A percentile compares a stretch with the other conserved stretches of the same genome.
Evolutionary conservation across 2,329 filamentous ascomycete genomes (phyloP).

Genomic region (Plectosphaerella sp.): DNA sequence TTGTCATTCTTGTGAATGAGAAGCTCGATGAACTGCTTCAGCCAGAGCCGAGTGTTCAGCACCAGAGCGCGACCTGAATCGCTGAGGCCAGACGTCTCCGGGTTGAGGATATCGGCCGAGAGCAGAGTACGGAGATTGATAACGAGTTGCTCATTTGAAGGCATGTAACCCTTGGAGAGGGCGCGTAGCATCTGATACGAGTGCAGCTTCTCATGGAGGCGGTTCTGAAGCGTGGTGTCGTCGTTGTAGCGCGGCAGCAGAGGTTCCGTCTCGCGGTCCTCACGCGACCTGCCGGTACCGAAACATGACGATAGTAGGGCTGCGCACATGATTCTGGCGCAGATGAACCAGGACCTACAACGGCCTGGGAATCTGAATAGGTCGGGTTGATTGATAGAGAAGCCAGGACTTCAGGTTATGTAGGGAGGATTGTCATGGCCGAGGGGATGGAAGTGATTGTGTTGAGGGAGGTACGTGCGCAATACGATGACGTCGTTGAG

Average conservation of each 20-base stretch:
- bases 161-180: constrained; percentile 81
- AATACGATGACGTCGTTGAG: too few species aligned
- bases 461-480: too few species aligned
- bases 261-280: constrained; percentile 65
- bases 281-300: constrained; percentile 44
- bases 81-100: constrained; percentile 68
- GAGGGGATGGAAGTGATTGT: too few species aligned
- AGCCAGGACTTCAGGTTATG: too few species aligned
- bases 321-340: too few species aligned
- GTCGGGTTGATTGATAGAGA: too few species aligned
- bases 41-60: constrained; percentile 66
- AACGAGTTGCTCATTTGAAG: constrained; percentile 80
- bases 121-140: constrained; percentile 76
- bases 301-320: constrained; percentile 58
- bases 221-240: constrained; percentile 72
- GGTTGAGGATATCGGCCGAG: constrained; percentile 72
- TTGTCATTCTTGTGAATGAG: constrained; percentile 75
- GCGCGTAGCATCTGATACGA: constrained; percentile 89
- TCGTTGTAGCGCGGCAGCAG: constrained; percentile 79
- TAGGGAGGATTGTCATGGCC: too few species aligned
- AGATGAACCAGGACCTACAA: too few species aligned
- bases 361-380: too few species aligned
- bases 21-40: constrained; percentile 77
- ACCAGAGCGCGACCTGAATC: constrained; percentile 70
- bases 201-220: constrained; percentile 85